Conservation (phyloP, 2,329 filamentous ascomycete genomes). For the Sporothrix sp. region DNA sequence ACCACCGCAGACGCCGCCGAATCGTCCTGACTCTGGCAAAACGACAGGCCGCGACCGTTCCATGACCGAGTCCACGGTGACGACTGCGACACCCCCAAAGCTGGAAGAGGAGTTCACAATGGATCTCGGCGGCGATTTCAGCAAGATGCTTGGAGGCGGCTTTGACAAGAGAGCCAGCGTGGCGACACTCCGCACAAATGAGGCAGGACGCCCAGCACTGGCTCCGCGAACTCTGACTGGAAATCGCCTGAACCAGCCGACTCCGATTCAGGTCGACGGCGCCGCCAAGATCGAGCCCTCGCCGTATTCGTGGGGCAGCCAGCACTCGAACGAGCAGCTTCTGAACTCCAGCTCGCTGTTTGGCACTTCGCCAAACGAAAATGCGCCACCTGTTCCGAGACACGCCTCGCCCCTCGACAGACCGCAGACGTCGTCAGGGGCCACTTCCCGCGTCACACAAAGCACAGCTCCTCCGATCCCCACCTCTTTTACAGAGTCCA, state of each 20-base stretch:
- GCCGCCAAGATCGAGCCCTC: constrained; percentile 36
- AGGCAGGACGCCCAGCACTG: constrained; percentile 26
- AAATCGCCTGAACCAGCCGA: constrained; percentile 36
- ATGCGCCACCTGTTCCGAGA: constrained; percentile 30
- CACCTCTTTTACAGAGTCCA: constrained; percentile 28
- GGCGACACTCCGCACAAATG: constrained; percentile 35
- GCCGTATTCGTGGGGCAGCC: constrained; percentile 42
- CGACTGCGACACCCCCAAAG: constrained; percentile 42
- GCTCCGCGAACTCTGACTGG: constrained; percentile 37
- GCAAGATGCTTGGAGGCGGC: constrained; percentile 45
- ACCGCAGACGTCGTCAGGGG: constrained; percentile 21
- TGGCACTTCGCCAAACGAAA: constrained; percentile 29
- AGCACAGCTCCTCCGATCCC: constrained; percentile 2
- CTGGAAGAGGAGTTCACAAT: constrained; percentile 37
- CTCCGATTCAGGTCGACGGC: constrained; percentile 39
- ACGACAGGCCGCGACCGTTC: constrained; percentile 33
- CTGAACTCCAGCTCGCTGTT: constrained; percentile 29
- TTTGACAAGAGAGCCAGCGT: constrained; percentile 47
- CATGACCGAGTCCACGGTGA: constrained; percentile 44
- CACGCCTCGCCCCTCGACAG: constrained; percentile 27
- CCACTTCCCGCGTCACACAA: neutral
- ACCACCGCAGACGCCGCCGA: constrained; percentile 15
- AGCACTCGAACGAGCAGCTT: constrained; percentile 40
- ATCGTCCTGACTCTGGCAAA: constrained; percentile 27
- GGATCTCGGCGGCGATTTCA: constrained; percentile 49